These are phyloP conservation scores for Calonectria pteridis DNA, from an alignment of 2,329 filamentous ascomycete species.

Conservation along the genomic window DNA sequence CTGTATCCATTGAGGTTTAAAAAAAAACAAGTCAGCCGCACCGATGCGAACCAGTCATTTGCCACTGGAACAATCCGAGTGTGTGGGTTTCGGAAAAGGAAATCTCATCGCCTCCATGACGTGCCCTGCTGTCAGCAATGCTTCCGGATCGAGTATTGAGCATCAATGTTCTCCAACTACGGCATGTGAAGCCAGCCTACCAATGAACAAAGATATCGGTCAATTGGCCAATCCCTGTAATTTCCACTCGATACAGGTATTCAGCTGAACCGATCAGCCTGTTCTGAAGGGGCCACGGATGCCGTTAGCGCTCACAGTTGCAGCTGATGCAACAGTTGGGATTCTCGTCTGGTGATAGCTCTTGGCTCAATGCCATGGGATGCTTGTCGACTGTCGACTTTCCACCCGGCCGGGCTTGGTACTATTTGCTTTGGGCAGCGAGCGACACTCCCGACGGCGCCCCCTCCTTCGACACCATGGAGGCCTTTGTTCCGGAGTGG, in stretches of 20 bases:
- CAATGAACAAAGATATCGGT: not conserved
- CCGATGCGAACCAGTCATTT: slow-evolving; percentile 37
- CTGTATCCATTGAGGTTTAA: slow-evolving; percentile 23
- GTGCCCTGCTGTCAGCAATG: slow-evolving; percentile 22
- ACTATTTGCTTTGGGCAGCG: slow-evolving; percentile 17
- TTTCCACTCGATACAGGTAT: slow-evolving; percentile 38
- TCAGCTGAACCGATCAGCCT: slow-evolving; percentile 27
- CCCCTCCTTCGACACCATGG: slow-evolving; percentile 16
- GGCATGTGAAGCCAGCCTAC: slow-evolving; percentile 13
- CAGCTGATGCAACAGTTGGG: slow-evolving; percentile 42
- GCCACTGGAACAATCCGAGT: slow-evolving; percentile 25
- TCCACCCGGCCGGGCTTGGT: slow-evolving; percentile 25
- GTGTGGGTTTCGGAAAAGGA: slow-evolving; percentile 22
- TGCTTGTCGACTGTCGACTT: slow-evolving; percentile 33
- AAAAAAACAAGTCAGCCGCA: slow-evolving; percentile 32
- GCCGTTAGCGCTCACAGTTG: slow-evolving; percentile 38
- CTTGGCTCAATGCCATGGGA: slow-evolving; percentile 37
- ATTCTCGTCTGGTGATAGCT: slow-evolving; percentile 41
- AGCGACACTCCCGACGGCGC: slow-evolving; percentile 8
- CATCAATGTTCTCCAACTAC: not conserved
- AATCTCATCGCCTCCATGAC: slow-evolving; percentile 20
- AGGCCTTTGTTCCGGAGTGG: slow-evolving; percentile 15
- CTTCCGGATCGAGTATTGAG: slow-evolving; percentile 5
- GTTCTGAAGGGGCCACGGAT: slow-evolving; percentile 25
- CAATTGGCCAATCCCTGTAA: slow-evolving; percentile 26